These are phyloP conservation scores for Parietaria judaica DNA, from an alignment of 306 rosid species.

Conservation along the genomic window DNA sequence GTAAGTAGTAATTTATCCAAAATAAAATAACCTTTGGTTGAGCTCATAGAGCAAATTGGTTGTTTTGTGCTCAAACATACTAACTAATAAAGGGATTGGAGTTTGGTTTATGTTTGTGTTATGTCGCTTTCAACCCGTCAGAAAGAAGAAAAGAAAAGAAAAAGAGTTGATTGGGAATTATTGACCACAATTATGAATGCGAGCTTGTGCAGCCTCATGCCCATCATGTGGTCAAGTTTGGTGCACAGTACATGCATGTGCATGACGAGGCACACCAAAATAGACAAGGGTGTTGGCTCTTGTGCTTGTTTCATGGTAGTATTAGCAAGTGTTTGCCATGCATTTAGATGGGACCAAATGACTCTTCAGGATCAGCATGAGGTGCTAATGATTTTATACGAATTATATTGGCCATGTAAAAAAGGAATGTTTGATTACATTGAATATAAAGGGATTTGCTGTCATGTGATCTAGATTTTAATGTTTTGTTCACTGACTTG, in stretches of 20 bases:
- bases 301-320: too few relatives aligned
- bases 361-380: too few relatives aligned
- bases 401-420: too few relatives aligned
- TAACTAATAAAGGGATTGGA: not conserved
- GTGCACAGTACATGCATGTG: constrained; percentile 13
- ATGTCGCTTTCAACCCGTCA: not conserved
- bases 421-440: not conserved
- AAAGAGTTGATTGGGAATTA: not conserved
- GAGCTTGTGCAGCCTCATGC: constrained; percentile 19
- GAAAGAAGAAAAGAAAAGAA: not conserved
- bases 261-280: constrained; percentile 10
- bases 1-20: not conserved
- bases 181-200: constrained; percentile 30
- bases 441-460: not conserved
- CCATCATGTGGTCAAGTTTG: constrained; percentile 24
- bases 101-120: constrained; percentile 3
- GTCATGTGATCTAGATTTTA: constrained; percentile 1
- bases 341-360: too few relatives aligned
- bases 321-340: too few relatives aligned
- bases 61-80: not conserved
- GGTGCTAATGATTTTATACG: too few relatives aligned
- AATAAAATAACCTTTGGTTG: not conserved
- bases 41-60: not conserved
- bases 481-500: not conserved
- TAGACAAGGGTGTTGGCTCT: not conserved